These are phyloP conservation scores for Debaryomyces fabryi DNA, from an alignment of 1,139 yeast species.

Conservation along the genomic window DNA sequence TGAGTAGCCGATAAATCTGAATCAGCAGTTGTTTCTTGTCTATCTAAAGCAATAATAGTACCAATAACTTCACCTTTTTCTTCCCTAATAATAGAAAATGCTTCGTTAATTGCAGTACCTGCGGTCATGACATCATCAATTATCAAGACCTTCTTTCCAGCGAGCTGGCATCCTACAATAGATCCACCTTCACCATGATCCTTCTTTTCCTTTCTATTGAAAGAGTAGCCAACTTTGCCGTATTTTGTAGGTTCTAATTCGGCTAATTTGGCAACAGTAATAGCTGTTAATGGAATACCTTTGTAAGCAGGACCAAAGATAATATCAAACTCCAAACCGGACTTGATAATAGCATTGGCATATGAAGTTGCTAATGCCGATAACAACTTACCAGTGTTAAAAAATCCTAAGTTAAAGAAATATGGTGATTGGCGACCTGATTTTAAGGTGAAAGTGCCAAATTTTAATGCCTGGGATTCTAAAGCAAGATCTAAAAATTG, in stretches of 20 bases:
- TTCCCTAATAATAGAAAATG: constrained; percentile 72
- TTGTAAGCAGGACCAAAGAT: constrained; percentile 97
- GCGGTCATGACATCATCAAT: constrained; percentile 99
- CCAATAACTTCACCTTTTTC: constrained; percentile 81
- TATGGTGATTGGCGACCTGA: constrained; percentile 95
- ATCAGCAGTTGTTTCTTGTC: constrained; percentile 85
- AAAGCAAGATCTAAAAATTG: constrained; percentile 80
- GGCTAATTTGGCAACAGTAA: constrained; percentile 87
- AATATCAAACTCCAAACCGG: constrained; percentile 84
- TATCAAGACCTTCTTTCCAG: constrained; percentile 72
- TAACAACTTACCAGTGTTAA: constrained; percentile 77
- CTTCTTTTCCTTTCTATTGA: constrained; percentile 89
- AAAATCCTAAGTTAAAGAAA: constrained; percentile 91
- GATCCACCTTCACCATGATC: constrained; percentile 99
- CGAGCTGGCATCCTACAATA: constrained; percentile 81
- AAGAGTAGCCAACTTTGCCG: constrained; percentile 65
- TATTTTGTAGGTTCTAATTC: constrained; percentile 84
- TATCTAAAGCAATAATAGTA: constrained; percentile 83
- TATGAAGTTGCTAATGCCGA: constrained; percentile 83
- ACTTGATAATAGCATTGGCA: constrained; percentile 81
- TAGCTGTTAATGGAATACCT: constrained; percentile 94
- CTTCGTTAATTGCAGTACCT: constrained; percentile 96
- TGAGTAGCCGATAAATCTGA: constrained; percentile 77
- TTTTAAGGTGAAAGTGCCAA: constrained; percentile 87
- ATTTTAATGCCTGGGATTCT: constrained; percentile 77